Conservation (phyloP, 2,329 filamentous ascomycete species). For the Colletotrichum shisoi region DNA sequence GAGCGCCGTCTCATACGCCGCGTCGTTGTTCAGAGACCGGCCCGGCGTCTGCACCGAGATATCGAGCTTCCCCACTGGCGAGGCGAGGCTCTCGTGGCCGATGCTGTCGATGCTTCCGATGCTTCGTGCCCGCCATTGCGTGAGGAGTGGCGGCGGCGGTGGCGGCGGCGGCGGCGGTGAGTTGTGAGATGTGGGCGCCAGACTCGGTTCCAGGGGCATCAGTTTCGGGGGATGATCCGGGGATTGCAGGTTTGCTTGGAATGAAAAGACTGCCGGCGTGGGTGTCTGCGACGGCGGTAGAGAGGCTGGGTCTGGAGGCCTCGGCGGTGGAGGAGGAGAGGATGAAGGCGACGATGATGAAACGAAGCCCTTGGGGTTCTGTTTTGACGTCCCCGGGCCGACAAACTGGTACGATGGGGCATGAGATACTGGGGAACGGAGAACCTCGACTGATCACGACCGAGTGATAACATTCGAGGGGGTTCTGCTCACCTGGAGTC, state of each 20-base stretch:
- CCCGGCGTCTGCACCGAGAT: constrained; percentile 4
- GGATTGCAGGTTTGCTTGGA: constrained; percentile 8
- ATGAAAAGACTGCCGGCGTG: neutral
- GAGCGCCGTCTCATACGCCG: constrained; percentile 47
- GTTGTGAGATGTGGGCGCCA: neutral
- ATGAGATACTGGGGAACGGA: neutral
- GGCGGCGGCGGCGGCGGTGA: too few relatives aligned
- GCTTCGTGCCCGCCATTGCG: constrained; percentile 25
- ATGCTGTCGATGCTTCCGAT: constrained; percentile 6
- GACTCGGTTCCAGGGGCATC: constrained; percentile 21
- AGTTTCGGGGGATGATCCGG: constrained; percentile 1
- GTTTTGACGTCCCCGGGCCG: constrained; percentile 4
- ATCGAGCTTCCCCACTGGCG: constrained; percentile 18
- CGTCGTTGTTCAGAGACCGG: constrained; percentile 14
- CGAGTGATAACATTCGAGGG: too few relatives aligned
- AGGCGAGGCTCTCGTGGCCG: constrained; percentile 13
- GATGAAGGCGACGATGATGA: neutral
- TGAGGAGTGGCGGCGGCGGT: neutral
- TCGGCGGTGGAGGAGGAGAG: neutral
- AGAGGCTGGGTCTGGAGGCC: neutral
- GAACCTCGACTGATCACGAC: too few relatives aligned
- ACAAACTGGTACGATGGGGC: constrained; percentile 28
- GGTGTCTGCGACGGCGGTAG: constrained; percentile 2
- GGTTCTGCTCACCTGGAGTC: constrained; percentile 38
- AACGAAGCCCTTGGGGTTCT: neutral